Conservation (phyloP, 495 filamentous ascomycete genomes). For the Aspergillus egyptiacus region DNA sequence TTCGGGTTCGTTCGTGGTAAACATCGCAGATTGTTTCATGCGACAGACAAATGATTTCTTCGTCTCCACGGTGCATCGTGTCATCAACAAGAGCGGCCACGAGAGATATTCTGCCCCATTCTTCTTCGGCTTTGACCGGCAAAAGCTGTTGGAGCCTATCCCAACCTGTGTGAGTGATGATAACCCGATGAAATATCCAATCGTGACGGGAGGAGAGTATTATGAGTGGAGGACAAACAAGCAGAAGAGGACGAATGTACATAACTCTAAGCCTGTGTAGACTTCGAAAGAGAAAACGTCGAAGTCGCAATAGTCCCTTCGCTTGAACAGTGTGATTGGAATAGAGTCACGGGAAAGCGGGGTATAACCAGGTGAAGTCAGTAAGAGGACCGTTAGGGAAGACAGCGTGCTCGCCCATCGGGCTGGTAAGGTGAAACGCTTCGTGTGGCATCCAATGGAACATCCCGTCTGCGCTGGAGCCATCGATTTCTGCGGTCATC, state of each 20-base stretch:
- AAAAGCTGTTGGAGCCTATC: background rate
- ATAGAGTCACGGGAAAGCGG: background rate
- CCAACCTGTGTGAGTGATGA: background rate
- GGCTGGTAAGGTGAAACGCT: background rate
- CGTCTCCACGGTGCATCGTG: background rate
- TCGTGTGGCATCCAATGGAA: background rate
- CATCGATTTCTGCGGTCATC: background rate
- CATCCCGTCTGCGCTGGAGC: background rate
- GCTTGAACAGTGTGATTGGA: too few relatives aligned
- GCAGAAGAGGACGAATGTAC: background rate
- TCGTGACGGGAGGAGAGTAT: background rate
- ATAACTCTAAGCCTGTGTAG: background rate
- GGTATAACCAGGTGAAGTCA: background rate
- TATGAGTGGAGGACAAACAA: constrained; percentile 1
- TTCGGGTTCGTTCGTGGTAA: background rate
- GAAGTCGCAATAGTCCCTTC: too few relatives aligned
- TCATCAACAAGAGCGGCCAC: constrained; percentile 1
- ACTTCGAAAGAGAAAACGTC: too few relatives aligned
- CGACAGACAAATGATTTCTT: background rate
- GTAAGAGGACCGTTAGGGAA: background rate
- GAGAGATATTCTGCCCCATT: constrained; percentile 2
- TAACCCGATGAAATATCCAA: background rate
- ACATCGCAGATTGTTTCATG: constrained; percentile 2
- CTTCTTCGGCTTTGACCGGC: background rate
- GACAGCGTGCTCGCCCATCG: background rate